A percentile compares a stretch with the other conserved stretches of the same genome.
These are phyloP conservation scores for Aspergillus ochraceoroseus DNA, from an alignment of 2,329 filamentous ascomycete genomes.

Conservation along the genomic window DNA sequence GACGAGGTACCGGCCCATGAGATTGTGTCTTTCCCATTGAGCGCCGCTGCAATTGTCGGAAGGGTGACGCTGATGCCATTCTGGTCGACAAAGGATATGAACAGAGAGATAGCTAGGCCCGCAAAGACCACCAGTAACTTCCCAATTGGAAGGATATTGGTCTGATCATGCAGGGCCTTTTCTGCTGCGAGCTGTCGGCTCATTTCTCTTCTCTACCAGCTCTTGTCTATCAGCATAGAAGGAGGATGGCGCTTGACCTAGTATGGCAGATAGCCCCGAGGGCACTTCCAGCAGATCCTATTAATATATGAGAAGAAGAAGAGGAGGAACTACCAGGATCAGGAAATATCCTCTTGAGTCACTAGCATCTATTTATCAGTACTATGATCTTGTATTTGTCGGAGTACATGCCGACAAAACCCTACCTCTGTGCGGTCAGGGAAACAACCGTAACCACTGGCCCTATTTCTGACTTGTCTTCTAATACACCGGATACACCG, in stretches of 20 bases:
- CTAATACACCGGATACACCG: conserved; percentile 1
- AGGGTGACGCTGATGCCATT: conserved; percentile 53
- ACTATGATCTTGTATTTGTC: too few relatives aligned
- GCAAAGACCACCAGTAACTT: conserved; percentile 48
- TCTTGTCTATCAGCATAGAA: not conserved
- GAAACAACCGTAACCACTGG: conserved; percentile 1
- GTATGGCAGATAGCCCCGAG: too few relatives aligned
- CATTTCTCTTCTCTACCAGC: conserved; percentile 21
- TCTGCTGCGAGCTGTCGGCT: conserved; percentile 41
- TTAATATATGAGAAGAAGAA: not conserved
- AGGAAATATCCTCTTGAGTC: too few relatives aligned
- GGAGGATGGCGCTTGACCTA: too few relatives aligned
- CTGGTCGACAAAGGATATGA: conserved; percentile 56
- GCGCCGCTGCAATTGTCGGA: conserved; percentile 50
- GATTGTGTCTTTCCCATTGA: conserved; percentile 46
- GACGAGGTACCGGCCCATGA: conserved; percentile 71
- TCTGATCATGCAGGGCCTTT: conserved; percentile 51
- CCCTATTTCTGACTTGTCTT: conserved; percentile 1
- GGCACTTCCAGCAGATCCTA: too few relatives aligned
- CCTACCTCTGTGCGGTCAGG: not conserved
- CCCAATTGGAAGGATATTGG: conserved; percentile 52
- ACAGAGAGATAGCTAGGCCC: conserved; percentile 49
- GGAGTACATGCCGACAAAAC: conserved; percentile 13
- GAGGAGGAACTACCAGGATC: not conserved
- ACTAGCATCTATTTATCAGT: too few relatives aligned